Evolutionary conservation across 1,284 basidiomycete genomes (phyloP).

Genomic region (Papiliotrema flavescens): DNA sequence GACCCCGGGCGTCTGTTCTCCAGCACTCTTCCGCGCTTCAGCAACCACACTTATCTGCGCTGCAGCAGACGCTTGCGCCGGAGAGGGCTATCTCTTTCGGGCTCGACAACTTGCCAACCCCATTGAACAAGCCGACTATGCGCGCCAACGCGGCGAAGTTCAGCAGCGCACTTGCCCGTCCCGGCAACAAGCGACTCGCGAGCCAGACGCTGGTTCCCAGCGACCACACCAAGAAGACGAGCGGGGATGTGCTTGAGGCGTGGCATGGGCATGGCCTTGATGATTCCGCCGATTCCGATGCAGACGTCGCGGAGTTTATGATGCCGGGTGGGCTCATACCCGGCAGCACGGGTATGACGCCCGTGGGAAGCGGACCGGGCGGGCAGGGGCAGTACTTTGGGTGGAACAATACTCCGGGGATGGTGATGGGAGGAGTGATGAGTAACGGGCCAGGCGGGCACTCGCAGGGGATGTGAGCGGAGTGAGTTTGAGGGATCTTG

Average conservation of each 20-base stretch:
- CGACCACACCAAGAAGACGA: constrained; percentile 16
- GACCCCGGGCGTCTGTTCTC: constrained; percentile 28
- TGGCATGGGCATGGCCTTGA: too few species aligned
- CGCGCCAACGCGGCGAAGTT: constrained; percentile 7
- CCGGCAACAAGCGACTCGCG: constrained; percentile 46
- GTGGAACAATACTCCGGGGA: too few species aligned
- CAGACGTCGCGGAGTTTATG: too few species aligned
- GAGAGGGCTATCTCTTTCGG: constrained; percentile 44
- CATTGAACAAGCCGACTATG: not conserved
- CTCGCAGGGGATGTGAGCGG: too few species aligned
- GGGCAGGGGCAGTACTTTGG: too few species aligned
- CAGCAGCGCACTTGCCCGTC: constrained; percentile 21
- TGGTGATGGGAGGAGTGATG: too few species aligned
- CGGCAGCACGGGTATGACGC: too few species aligned
- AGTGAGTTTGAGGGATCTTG: too few species aligned
- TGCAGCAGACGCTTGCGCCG: constrained; percentile 46
- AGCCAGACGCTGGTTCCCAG: constrained; percentile 41
- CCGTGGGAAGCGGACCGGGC: too few species aligned
- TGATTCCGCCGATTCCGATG: too few species aligned
- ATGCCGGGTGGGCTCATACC: too few species aligned
- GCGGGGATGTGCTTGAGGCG: constrained; percentile 1
- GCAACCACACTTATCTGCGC: constrained; percentile 40
- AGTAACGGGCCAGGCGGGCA: too few species aligned
- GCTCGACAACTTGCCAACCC: constrained; percentile 2
- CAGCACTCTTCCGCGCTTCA: constrained; percentile 32